phyloP scores from a whole-genome alignment of 108 stramenopile genomes.

The Cylindrotheca closterium region DNA sequence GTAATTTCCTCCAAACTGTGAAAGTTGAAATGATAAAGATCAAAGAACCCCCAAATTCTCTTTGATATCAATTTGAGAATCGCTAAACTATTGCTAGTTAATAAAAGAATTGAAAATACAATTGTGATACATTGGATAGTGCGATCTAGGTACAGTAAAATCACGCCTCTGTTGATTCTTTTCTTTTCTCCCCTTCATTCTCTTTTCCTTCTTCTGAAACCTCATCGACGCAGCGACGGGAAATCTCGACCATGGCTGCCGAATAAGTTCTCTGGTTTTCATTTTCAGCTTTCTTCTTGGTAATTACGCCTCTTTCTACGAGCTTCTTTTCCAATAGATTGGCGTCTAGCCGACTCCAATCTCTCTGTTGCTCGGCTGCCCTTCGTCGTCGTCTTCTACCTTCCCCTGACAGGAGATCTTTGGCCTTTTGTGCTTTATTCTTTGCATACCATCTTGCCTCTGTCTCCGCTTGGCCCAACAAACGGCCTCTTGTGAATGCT shows the following conservation, averaged over 20 bases:
- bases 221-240: slow-evolving; percentile 15
- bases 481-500: slow-evolving; percentile 69
- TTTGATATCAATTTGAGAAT: too few species aligned
- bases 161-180: not conserved
- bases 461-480: slow-evolving; percentile 70
- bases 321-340: slow-evolving; percentile 52
- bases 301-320: slow-evolving; percentile 36
- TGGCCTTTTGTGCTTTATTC: slow-evolving; percentile 52
- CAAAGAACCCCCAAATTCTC: too few species aligned
- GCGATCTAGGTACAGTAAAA: not conserved
- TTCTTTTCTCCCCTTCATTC: too few species aligned
- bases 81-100: too few species aligned
- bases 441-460: slow-evolving; percentile 68
- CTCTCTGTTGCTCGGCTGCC: slow-evolving; percentile 33
- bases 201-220: slow-evolving; percentile 3
- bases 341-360: slow-evolving; percentile 66
- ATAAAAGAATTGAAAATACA: too few species aligned
- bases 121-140: too few species aligned
- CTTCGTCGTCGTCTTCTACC: slow-evolving; percentile 9
- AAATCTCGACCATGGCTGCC: slow-evolving; percentile 18
- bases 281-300: slow-evolving; percentile 8
- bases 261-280: slow-evolving; percentile 11
- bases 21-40: too few species aligned
- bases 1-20: too few species aligned
- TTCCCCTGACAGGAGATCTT: slow-evolving; percentile 34